Conservation (phyloP, 306 rosid genomes). For the Crotalaria pallida region DNA sequence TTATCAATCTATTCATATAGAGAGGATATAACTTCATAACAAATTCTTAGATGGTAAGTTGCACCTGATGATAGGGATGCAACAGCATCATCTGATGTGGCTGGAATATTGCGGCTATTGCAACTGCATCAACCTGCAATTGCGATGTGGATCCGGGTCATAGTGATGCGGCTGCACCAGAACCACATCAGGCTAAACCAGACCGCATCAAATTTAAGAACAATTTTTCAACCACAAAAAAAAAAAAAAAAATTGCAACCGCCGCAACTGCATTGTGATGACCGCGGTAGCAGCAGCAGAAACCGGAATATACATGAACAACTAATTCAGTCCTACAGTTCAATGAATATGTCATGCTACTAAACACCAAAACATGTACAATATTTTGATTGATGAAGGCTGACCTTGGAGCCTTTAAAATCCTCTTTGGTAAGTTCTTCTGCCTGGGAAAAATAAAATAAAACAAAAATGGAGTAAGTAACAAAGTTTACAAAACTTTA, state of each 20-base stretch:
- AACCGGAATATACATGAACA: background rate
- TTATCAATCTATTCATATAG: background rate
- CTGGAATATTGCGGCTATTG: too few relatives aligned
- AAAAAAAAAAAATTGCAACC: too few relatives aligned
- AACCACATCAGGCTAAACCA: too few relatives aligned
- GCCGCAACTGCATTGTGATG: too few relatives aligned
- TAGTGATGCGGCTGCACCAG: too few relatives aligned
- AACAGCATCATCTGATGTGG: too few relatives aligned
- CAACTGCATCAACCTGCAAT: too few relatives aligned
- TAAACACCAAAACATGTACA: background rate
- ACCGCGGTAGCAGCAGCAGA: too few relatives aligned
- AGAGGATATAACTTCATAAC: background rate
- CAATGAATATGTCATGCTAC: background rate
- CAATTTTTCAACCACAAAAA: too few relatives aligned
- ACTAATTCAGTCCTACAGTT: slow-evolving; percentile 1
- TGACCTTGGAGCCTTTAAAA: slow-evolving; percentile 78
- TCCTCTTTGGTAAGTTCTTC: slow-evolving; percentile 66
- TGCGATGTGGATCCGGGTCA: too few relatives aligned
- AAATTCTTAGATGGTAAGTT: background rate
- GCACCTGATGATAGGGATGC: background rate
- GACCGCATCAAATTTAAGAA: too few relatives aligned
- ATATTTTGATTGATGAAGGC: background rate
- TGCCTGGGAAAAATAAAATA: slow-evolving; percentile 39
- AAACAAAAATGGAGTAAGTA: background rate
- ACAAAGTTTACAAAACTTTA: background rate